A percentile compares a stretch with the other conserved stretches of the same genome.
Conservation (phyloP, 2,329 filamentous ascomycete genomes). For the Xylariales sp. region DNA sequence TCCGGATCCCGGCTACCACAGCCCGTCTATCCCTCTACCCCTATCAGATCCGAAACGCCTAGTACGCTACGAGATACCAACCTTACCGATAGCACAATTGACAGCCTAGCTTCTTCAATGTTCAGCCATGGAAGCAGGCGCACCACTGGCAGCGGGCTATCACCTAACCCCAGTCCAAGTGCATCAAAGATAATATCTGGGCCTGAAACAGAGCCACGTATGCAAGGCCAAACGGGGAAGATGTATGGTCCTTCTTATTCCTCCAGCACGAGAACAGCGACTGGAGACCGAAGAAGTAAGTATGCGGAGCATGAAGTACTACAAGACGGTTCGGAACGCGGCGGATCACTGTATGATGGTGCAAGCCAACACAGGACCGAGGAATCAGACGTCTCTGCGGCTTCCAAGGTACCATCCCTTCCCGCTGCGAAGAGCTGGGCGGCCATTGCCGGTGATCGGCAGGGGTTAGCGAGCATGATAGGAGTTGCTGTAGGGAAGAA, state of each 20-base stretch:
- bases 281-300: neutral
- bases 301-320: neutral
- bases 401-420: neutral
- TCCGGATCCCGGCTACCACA: conserved; percentile 35
- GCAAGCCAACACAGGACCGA: neutral
- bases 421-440: conserved; percentile 4
- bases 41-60: conserved; percentile 32
- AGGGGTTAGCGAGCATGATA: neutral
- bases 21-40: conserved; percentile 29
- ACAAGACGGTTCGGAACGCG: neutral
- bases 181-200: conserved; percentile 3
- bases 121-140: conserved; percentile 32
- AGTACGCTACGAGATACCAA: conserved; percentile 28
- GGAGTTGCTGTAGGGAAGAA: neutral
- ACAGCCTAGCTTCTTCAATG: conserved; percentile 36
- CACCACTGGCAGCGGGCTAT: conserved; percentile 1
- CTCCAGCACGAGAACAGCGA: no score
- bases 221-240: no score
- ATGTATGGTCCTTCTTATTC: no score
- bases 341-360: neutral
- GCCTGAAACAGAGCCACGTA: neutral
- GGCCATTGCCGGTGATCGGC: neutral
- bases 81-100: conserved; percentile 33
- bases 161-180: conserved; percentile 5
- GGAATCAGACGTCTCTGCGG: neutral